Evolutionary conservation across 2,329 filamentous ascomycete genomes (phyloP).

Genomic region (Cercospora sojina): DNA sequence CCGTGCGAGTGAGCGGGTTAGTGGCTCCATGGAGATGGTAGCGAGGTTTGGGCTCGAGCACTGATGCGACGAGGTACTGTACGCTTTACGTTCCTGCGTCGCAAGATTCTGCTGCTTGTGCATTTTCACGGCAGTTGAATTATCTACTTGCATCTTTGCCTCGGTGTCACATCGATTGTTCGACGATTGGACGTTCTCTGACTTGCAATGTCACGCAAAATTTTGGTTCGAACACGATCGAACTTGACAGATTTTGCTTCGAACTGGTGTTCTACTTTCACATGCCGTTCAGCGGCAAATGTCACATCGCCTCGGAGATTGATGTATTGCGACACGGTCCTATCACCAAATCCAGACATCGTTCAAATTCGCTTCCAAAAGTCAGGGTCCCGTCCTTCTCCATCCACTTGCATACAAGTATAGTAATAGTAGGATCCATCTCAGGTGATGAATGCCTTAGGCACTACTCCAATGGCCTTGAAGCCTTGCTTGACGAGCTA

Average conservation of each 20-base stretch:
- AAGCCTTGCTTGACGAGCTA: background rate
- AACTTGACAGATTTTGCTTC: background rate
- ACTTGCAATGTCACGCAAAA: background rate
- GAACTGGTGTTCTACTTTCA: background rate
- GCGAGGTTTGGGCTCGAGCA: background rate
- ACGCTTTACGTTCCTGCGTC: background rate
- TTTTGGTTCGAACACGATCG: background rate
- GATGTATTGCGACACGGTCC: background rate
- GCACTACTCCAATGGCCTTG: background rate
- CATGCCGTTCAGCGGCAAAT: background rate
- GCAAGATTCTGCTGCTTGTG: background rate
- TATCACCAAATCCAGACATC: background rate
- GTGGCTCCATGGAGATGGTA: background rate
- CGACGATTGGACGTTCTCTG: background rate
- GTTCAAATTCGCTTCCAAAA: background rate
- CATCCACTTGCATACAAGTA: background rate
- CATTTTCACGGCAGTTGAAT: background rate
- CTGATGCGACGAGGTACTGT: background rate
- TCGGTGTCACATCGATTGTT: background rate
- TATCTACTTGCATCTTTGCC: background rate
- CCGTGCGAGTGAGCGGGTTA: background rate
- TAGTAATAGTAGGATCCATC: background rate
- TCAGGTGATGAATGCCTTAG: background rate
- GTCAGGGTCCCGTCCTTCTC: background rate
- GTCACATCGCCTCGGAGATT: slow-evolving; percentile 1